Percentiles rank a stretch among this genome's conserved stretches.
phyloP scores from a whole-genome alignment of 2,329 filamentous ascomycete genomes.

The Fusarium austroafricanum region DNA sequence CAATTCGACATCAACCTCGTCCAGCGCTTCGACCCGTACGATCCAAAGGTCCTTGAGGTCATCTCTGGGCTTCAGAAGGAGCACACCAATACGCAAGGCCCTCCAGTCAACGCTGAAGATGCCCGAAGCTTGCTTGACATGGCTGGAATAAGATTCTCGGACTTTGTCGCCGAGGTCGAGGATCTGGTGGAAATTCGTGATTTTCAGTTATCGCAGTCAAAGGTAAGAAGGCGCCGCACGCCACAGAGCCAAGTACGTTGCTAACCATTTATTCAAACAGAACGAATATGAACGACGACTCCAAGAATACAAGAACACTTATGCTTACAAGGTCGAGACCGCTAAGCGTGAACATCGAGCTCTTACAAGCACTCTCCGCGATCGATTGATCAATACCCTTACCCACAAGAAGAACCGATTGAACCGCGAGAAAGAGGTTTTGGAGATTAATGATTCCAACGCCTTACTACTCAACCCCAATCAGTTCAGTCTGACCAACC shows the following conservation, averaged over 20 bases:
- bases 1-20: conserved; percentile 91
- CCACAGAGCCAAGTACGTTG: conserved; percentile 3
- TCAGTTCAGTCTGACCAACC: conserved; percentile 74
- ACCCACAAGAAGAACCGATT: conserved; percentile 73
- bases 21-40: conserved; percentile 85
- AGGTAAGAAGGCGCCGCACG: conserved; percentile 67
- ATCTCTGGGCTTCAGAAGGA: conserved; percentile 72
- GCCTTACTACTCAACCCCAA: conserved; percentile 74
- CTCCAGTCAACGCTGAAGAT: conserved; percentile 54
- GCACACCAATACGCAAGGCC: conserved; percentile 60
- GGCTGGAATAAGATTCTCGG: conserved; percentile 85
- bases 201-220: conserved; percentile 81
- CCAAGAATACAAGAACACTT: conserved; percentile 68
- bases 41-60: conserved; percentile 76
- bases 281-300: conserved; percentile 72
- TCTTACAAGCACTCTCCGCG: conserved; percentile 70
- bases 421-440: conserved; percentile 73
- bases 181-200: conserved; percentile 89
- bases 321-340: conserved; percentile 71
- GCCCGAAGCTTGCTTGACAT: conserved; percentile 73
- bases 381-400: conserved; percentile 74
- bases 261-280: conserved; percentile 53
- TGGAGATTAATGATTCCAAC: conserved; percentile 74
- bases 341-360: conserved; percentile 71
- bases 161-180: conserved; percentile 88